A percentile compares a stretch with the other conserved stretches of the same genome.
Conservation (phyloP, 768 basidiomycete genomes). For the Psilocybe azurescens region DNA sequence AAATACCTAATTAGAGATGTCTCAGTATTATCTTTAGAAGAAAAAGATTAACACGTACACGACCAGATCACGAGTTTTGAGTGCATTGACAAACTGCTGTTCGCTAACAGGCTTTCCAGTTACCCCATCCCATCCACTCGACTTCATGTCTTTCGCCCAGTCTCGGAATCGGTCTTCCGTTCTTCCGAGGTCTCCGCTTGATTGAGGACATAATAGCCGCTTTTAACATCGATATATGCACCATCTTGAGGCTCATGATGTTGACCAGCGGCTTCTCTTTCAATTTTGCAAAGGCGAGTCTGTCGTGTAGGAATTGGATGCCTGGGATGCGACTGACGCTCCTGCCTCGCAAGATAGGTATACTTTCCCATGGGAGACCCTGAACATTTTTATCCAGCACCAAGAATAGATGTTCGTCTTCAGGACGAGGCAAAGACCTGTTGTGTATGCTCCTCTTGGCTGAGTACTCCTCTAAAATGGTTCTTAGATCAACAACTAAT, state of each 20-base stretch:
- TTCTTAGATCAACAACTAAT: conserved; percentile 84
- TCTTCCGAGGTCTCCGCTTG: conserved; percentile 84
- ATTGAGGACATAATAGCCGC: conserved; percentile 86
- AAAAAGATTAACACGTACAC: conserved; percentile 63
- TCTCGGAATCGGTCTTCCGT: conserved; percentile 83
- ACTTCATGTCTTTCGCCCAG: conserved; percentile 79
- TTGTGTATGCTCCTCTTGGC: conserved; percentile 36
- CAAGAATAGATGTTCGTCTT: conserved; percentile 82
- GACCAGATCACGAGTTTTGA: conserved; percentile 82
- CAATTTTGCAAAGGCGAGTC: conserved; percentile 65
- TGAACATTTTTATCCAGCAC: conserved; percentile 90
- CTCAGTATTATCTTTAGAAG: not conserved
- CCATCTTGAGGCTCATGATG: conserved; percentile 42
- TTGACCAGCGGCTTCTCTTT: conserved; percentile 28
- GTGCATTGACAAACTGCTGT: conserved; percentile 77
- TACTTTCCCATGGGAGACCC: conserved; percentile 94
- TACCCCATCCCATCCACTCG: conserved; percentile 84
- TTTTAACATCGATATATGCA: conserved; percentile 64
- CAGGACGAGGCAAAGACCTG: conserved; percentile 13
- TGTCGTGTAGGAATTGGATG: conserved; percentile 85
- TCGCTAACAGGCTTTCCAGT: conserved; percentile 80
- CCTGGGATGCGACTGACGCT: conserved; percentile 95
- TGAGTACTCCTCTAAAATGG: conserved; percentile 75
- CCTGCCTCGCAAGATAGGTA: conserved; percentile 82
- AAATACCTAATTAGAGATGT: conserved; percentile 71